Evolutionary conservation across 2,329 filamentous ascomycete species (phyloP).

Genomic region (Rutstroemia sp.): DNA sequence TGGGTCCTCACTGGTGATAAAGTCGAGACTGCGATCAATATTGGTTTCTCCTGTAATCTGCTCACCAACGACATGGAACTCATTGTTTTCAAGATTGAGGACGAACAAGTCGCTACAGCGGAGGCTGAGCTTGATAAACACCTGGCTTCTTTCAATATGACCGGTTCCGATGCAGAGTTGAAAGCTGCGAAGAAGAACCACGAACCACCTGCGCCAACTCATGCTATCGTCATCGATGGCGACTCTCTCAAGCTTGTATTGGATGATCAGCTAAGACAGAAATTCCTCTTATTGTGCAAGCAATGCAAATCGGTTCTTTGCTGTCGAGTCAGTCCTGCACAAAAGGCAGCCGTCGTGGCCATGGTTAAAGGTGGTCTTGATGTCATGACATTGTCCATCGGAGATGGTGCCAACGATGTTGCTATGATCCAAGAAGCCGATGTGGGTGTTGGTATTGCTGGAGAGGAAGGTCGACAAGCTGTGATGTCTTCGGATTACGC

Average conservation of each 20-base stretch:
- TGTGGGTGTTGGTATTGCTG: conserved; percentile 92
- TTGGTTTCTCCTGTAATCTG: conserved; percentile 97
- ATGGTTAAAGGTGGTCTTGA: conserved; percentile 94
- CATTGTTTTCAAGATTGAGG: conserved; percentile 78
- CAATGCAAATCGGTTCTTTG: conserved; percentile 95
- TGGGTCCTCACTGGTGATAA: conserved; percentile 99
- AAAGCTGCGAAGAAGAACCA: conserved; percentile 73
- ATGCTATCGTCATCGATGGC: conserved; percentile 91
- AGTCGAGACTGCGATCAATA: conserved; percentile 98
- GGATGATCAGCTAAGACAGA: conserved; percentile 74
- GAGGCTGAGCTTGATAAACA: conserved; percentile 68
- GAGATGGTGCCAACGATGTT: conserved; percentile 91
- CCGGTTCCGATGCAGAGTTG: conserved; percentile 79
- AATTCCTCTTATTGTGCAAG: conserved; percentile 92
- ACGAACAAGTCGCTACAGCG: conserved; percentile 57
- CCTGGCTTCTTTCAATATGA: conserved; percentile 66
- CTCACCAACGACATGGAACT: conserved; percentile 97
- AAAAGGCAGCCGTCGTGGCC: conserved; percentile 93
- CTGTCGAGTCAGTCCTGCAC: conserved; percentile 91
- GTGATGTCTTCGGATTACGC: conserved; percentile 96
- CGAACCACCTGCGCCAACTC: conserved; percentile 76
- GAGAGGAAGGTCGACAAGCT: conserved; percentile 84
- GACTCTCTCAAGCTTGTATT: conserved; percentile 87
- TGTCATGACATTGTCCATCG: conserved; percentile 91
- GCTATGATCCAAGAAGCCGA: conserved; percentile 98